A percentile compares a stretch with the other conserved stretches of the same genome.
phyloP scores from a whole-genome alignment of 208 protist genomes.

The Leishmania major region DNA sequence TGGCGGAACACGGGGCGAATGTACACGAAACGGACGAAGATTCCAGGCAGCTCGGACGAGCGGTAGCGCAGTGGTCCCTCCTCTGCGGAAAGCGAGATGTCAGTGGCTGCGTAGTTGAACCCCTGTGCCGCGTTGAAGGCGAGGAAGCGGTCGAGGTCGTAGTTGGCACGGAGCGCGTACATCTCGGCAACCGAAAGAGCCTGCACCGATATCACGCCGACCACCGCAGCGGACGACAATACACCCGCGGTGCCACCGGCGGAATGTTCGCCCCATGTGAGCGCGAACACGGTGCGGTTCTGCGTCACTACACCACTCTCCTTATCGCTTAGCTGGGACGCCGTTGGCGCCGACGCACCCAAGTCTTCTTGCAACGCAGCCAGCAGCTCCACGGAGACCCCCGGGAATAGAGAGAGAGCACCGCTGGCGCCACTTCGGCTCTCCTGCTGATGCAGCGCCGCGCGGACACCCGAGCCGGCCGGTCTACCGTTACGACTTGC shows the following conservation, averaged over 20 bases:
- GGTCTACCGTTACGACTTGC: background rate
- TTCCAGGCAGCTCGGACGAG: slow-evolving; percentile 43
- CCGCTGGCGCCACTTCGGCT: background rate
- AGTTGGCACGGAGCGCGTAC: slow-evolving; percentile 88
- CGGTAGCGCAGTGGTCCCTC: slow-evolving; percentile 51
- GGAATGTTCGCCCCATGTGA: slow-evolving; percentile 22
- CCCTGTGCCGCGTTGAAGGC: slow-evolving; percentile 65
- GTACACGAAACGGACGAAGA: slow-evolving; percentile 77
- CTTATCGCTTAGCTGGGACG: background rate
- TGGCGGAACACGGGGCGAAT: slow-evolving; percentile 61
- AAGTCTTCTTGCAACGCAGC: slow-evolving; percentile 35
- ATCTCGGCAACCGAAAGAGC: slow-evolving; percentile 58
- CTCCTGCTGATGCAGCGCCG: slow-evolving; percentile 30
- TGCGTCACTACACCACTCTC: slow-evolving; percentile 2
- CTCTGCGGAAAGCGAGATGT: slow-evolving; percentile 48
- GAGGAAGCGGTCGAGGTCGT: slow-evolving; percentile 84
- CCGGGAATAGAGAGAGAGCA: slow-evolving; percentile 19
- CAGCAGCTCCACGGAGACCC: slow-evolving; percentile 24
- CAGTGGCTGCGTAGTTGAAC: slow-evolving; percentile 67
- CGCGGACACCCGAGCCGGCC: slow-evolving; percentile 23
- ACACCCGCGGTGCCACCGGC: background rate
- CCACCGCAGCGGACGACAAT: slow-evolving; percentile 21
- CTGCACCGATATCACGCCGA: slow-evolving; percentile 69
- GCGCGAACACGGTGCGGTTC: slow-evolving; percentile 29
- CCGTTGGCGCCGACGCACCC: background rate